Evolutionary conservation across 495 filamentous ascomycete genomes (phyloP).

Genomic region (Aspergillus leporis): DNA sequence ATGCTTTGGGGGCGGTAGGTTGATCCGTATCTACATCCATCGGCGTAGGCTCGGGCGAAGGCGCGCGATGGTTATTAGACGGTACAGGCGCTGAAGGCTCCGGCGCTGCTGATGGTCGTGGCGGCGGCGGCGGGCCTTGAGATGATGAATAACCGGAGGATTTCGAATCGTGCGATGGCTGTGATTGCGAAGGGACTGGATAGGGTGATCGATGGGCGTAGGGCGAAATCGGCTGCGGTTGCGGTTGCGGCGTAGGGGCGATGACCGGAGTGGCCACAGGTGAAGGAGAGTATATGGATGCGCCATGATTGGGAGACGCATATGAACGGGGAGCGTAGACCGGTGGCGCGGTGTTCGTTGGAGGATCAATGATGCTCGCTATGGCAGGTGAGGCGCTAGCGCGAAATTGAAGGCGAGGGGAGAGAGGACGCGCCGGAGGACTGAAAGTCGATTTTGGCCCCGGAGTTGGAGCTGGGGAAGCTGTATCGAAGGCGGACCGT

Average conservation of each 20-base stretch:
- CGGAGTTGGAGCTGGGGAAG: constrained; percentile 54
- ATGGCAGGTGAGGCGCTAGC: constrained; percentile 89
- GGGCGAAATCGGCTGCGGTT: constrained; percentile 24
- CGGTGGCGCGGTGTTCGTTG: constrained; percentile 42
- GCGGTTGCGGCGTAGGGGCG: constrained; percentile 28
- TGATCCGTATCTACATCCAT: constrained; percentile 44
- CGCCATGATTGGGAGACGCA: constrained; percentile 34
- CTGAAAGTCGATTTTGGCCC: constrained; percentile 40
- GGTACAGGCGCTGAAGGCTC: constrained; percentile 16
- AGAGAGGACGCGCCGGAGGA: constrained; percentile 33
- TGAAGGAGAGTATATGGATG: constrained; percentile 29
- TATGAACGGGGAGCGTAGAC: constrained; percentile 33
- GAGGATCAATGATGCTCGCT: constrained; percentile 83
- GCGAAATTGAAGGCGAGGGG: constrained; percentile 52
- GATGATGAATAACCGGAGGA: constrained; percentile 21
- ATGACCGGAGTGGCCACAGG: constrained; percentile 28
- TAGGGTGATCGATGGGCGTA: constrained; percentile 35
- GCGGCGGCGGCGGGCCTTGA: constrained; percentile 19
- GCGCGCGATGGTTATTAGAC: constrained; percentile 10
- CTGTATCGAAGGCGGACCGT: constrained; percentile 65
- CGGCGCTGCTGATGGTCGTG: background rate
- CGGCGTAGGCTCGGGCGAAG: constrained; percentile 24
- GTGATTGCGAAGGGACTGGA: constrained; percentile 22
- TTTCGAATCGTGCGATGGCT: constrained; percentile 27
- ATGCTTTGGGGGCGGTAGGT: constrained; percentile 17